Base-by-base conservation (phyloP, 345 rosid genomes). In the Draba incana region DNA sequence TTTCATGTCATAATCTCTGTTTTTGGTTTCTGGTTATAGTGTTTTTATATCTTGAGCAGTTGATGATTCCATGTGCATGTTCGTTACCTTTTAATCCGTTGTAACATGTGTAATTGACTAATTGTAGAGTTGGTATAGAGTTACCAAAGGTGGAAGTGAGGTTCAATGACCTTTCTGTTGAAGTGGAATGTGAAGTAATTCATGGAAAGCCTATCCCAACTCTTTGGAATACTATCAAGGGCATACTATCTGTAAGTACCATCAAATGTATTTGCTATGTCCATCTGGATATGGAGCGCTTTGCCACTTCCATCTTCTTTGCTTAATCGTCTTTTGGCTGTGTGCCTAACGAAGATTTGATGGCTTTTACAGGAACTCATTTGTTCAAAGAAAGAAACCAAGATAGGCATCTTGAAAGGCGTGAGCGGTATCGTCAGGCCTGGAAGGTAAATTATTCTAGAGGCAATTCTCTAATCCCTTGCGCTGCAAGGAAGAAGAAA, bases 341-440 rank as follows among this genome's bases (percentile, higher is more conserved):
- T 52, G n/a, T 54, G 53, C 11, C 55, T 56, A 38, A 9, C 1
- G 10, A 13, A 67, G 28, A 45, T 25, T 15, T 67, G 75, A 60
- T 49, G 53, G 35, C 23, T 57, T 33, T 49, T 64, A 23, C 61
- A 72, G 77, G 39, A 44, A 28, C 24, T 73, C 10, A 14, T 43
- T 2, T 66, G 72, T 66, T 58, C 77, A 58, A 73, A 66, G 67
- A 58, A 73, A 15, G 75, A 60, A 66, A 74, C 78, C 37, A 82
- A 69, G 80, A 69, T 86, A 57, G 69, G 51, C 68, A 82, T 91
- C 68, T 81, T 91, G 38, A 79, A 82, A 14, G 80, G 77, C 38
- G 87, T 85, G 33, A 85, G 83, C 10, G 91, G 96, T 56, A 76
- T 81, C 75, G 66, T 88, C 63, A 85, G 80, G 42, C 96, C 57